Percentiles rank a stretch among this genome's conserved stretches.
These are phyloP conservation scores for Arctostaphylos glauca DNA, from an alignment of 148 eudicot genomes.

Conservation along the genomic window DNA sequence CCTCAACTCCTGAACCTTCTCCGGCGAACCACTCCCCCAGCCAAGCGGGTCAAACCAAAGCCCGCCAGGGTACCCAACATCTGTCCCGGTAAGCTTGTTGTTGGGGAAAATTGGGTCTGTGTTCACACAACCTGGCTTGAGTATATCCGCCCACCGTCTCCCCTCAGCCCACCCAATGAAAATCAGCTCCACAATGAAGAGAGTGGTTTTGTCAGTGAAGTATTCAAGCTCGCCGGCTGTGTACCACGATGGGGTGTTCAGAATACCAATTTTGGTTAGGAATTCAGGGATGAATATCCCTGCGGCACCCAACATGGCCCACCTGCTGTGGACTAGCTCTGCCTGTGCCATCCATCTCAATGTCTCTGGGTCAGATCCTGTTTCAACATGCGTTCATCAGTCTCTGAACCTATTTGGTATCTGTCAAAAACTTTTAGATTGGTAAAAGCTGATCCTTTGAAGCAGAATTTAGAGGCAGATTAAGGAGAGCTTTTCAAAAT, in stretches of 20 bases:
- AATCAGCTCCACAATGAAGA: slow-evolving; percentile 71
- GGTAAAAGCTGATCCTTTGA: not conserved
- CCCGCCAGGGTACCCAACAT: slow-evolving; percentile 98
- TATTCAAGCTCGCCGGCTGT: slow-evolving; percentile 91
- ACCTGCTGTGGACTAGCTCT: slow-evolving; percentile 87
- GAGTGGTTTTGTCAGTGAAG: slow-evolving; percentile 95
- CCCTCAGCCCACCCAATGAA: slow-evolving; percentile 99
- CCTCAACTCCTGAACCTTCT: slow-evolving; percentile 80
- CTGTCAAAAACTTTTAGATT: not conserved
- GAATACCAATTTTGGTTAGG: slow-evolving; percentile 82
- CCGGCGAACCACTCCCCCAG: slow-evolving; percentile 86
- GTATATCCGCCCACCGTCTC: slow-evolving; percentile 90
- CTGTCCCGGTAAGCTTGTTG: slow-evolving; percentile 96
- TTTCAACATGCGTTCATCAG: not conserved
- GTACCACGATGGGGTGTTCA: slow-evolving; percentile 98
- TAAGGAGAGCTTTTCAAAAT: not conserved
- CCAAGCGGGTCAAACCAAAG: slow-evolving; percentile 98
- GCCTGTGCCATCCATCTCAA: slow-evolving; percentile 82
- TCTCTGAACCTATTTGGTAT: not conserved
- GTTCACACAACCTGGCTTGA: slow-evolving; percentile 89
- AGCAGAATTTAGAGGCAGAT: not conserved
- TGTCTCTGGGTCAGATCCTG: slow-evolving; percentile 95
- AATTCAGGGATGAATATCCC: slow-evolving; percentile 98
- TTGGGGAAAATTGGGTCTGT: slow-evolving; percentile 97
- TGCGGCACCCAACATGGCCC: slow-evolving; percentile 99